Percentiles rank a stretch among this genome's conserved stretches.
Conservation (phyloP, 345 rosid species). For the Lepidium aucheri region DNA sequence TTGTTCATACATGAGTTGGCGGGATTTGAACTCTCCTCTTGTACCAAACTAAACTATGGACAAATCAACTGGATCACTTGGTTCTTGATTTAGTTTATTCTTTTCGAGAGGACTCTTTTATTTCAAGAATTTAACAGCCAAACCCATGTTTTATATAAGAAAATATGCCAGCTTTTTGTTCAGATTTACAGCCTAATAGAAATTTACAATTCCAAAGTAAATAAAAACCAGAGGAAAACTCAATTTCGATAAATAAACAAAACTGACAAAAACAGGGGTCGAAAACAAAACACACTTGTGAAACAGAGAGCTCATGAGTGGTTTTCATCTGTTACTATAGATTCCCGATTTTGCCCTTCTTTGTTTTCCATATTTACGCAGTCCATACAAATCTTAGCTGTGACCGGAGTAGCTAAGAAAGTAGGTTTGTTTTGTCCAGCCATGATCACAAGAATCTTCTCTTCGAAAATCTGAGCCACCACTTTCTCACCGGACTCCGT, state of each 20-base stretch:
- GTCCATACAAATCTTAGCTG: conserved; percentile 4
- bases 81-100: too few species aligned
- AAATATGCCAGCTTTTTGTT: background rate
- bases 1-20: too few species aligned
- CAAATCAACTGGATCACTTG: too few species aligned
- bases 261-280: conserved; percentile 12
- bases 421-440: conserved; percentile 66
- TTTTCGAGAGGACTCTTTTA: too few species aligned
- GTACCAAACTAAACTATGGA: too few species aligned
- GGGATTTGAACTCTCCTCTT: too few species aligned
- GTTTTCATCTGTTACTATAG: background rate
- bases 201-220: conserved; percentile 6
- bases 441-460: conserved; percentile 67
- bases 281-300: background rate
- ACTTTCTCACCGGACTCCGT: conserved; percentile 23
- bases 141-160: background rate
- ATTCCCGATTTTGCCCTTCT: conserved; percentile 14
- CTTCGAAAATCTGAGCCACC: conserved; percentile 31
- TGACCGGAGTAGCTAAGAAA: conserved; percentile 61
- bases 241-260: background rate
- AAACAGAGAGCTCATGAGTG: conserved; percentile 10
- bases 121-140: too few species aligned
- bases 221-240: background rate
- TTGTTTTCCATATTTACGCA: background rate
- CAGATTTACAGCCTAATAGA: background rate